These are phyloP conservation scores for Nakazawaea anatomiae DNA, from an alignment of 805 yeast species.

Conservation along the genomic window DNA sequence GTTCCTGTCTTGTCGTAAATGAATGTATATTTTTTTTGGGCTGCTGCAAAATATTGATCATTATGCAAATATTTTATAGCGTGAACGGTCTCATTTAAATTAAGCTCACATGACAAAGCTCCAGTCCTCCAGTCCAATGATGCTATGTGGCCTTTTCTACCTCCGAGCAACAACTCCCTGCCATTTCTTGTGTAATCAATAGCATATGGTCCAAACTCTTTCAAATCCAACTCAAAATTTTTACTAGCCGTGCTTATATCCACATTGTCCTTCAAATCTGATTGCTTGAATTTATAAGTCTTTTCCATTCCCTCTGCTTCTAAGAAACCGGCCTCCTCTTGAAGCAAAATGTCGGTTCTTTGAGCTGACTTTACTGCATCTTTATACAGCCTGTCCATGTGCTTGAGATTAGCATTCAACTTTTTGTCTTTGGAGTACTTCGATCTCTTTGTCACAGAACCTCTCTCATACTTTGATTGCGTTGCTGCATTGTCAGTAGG, in stretches of 20 bases:
- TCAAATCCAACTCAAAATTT: conserved; percentile 64
- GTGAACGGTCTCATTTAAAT: conserved; percentile 82
- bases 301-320: conserved; percentile 97
- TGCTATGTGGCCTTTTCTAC: conserved; percentile 92
- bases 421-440: conserved; percentile 49
- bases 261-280: conserved; percentile 69
- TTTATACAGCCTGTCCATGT: conserved; percentile 64
- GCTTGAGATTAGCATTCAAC: conserved; percentile 58
- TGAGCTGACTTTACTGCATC: conserved; percentile 82
- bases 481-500: conserved; percentile 2
- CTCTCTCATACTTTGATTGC: conserved; percentile 23
- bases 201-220: conserved; percentile 81
- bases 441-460: conserved; percentile 17
- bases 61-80: conserved; percentile 89
- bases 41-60: conserved; percentile 92
- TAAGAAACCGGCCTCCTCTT: conserved; percentile 78
- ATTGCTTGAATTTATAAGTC: conserved; percentile 79
- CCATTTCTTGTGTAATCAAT: conserved; percentile 86
- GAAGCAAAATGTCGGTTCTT: conserved; percentile 76
- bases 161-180: conserved; percentile 76
- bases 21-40: conserved; percentile 91
- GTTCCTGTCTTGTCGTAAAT: conserved; percentile 88
- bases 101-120: conserved; percentile 69
- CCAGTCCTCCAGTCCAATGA: conserved; percentile 95
- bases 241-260: conserved; percentile 74